Conservation (phyloP, 169 alveolate genomes). For the Plasmodium sp. region DNA sequence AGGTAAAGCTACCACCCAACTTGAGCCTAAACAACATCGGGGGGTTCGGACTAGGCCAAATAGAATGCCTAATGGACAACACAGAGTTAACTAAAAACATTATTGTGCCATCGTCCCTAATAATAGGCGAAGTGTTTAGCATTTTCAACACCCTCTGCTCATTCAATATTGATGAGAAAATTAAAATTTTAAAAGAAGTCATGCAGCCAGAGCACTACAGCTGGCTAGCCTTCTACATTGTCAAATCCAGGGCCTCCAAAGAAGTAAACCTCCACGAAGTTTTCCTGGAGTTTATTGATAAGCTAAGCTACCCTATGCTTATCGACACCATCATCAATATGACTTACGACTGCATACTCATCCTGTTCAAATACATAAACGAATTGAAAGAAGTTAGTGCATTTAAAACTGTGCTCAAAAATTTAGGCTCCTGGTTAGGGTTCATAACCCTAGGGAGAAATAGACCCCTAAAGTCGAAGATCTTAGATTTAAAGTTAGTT, state of each 20-base stretch:
- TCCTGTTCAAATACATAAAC: constrained; percentile 84
- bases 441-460: constrained; percentile 90
- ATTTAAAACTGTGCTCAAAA: constrained; percentile 90
- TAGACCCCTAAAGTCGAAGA: constrained; percentile 90
- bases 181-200: constrained; percentile 81
- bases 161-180: constrained; percentile 82
- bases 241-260: constrained; percentile 92
- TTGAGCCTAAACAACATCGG: constrained; percentile 28
- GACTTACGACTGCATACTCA: constrained; percentile 90
- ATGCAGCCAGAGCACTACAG: constrained; percentile 86
- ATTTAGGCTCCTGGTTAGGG: constrained; percentile 94
- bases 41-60: constrained; percentile 82
- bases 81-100: constrained; percentile 74
- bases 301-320: constrained; percentile 85
- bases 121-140: constrained; percentile 82
- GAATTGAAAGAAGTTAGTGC: constrained; percentile 88
- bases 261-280: constrained; percentile 92
- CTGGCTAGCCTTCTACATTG: constrained; percentile 92
- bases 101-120: constrained; percentile 76
- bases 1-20: constrained; percentile 34
- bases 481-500: constrained; percentile 89
- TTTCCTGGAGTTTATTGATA: constrained; percentile 87
- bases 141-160: constrained; percentile 83
- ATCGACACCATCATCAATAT: constrained; percentile 83
- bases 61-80: constrained; percentile 81